phyloP scores from a whole-genome alignment of 2,329 filamentous ascomycete genomes.

The Fusarium pseudonygamai region DNA sequence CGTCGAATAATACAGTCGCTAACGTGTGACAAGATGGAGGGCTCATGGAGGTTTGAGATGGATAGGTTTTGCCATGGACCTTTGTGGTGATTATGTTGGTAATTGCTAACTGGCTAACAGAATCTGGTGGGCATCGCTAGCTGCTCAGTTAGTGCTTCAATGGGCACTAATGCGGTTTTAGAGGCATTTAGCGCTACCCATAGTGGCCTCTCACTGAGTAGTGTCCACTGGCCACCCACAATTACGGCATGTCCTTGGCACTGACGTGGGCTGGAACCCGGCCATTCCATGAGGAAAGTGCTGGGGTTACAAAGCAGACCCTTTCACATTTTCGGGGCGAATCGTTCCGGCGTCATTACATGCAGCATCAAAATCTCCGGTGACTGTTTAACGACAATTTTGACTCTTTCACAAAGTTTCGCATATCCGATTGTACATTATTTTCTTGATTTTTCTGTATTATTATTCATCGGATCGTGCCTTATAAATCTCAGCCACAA shows the following conservation, averaged over 20 bases:
- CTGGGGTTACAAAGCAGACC: conserved; percentile 32
- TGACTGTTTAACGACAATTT: conserved; percentile 21
- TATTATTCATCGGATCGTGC: conserved; percentile 17
- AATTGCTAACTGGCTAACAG: conserved; percentile 1
- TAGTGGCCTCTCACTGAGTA: conserved; percentile 27
- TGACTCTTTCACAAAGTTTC: conserved; percentile 7
- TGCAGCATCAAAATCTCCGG: conserved; percentile 40
- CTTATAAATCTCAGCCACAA: conserved; percentile 40
- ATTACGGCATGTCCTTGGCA: conserved; percentile 37
- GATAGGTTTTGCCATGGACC: conserved; percentile 42
- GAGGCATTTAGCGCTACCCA: conserved; percentile 6
- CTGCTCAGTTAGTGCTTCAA: conserved; percentile 2
- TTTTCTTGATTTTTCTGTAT: conserved; percentile 29
- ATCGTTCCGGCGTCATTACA: conserved; percentile 37
- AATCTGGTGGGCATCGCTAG: no score
- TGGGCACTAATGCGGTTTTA: conserved; percentile 10
- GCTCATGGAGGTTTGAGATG: conserved; percentile 43
- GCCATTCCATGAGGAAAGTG: conserved; percentile 7
- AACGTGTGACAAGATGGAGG: conserved; percentile 37
- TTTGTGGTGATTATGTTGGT: conserved; percentile 25
- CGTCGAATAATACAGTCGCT: conserved; percentile 35
- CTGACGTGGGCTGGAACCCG: conserved; percentile 31
- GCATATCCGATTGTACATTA: conserved; percentile 26
- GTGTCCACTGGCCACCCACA: conserved; percentile 23
- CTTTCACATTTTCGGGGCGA: conserved; percentile 32